Conservation (phyloP, 208 protist species). For the Leptomonas seymouri region DNA sequence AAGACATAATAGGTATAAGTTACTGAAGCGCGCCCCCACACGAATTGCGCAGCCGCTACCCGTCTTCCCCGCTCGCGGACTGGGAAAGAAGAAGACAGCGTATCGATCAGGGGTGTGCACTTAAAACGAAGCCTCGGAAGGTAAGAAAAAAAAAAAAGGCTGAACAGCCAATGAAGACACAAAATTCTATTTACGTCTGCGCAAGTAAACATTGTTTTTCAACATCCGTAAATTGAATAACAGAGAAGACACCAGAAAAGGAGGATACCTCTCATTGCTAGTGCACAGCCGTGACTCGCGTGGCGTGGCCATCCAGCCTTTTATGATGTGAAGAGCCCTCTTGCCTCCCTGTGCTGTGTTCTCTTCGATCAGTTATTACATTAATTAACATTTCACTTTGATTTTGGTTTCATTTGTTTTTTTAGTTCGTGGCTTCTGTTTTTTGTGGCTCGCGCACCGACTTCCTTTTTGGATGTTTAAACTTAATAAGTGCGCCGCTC, state of each 20-base stretch:
- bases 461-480: not conserved
- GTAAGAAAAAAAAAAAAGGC: not conserved
- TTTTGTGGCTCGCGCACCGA: not conserved
- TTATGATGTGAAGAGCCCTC: slow-evolving; percentile 9
- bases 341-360: not conserved
- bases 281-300: slow-evolving; percentile 9
- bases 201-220: no score
- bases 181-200: not conserved
- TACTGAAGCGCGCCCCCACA: not conserved
- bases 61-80: slow-evolving; percentile 9
- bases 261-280: not conserved
- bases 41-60: slow-evolving; percentile 10
- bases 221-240: no score
- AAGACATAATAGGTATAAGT: slow-evolving; percentile 8
- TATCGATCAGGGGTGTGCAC: not conserved
- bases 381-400: not conserved
- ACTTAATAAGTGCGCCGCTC: no score
- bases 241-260: not conserved
- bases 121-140: not conserved
- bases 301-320: not conserved
- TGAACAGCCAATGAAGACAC: not conserved
- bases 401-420: not conserved
- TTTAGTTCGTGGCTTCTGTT: not conserved
- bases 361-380: not conserved
- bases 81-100: slow-evolving; percentile 17